Base-by-base conservation (phyloP, 148 eudicot genomes). In the Rhododendron simsii region DNA sequence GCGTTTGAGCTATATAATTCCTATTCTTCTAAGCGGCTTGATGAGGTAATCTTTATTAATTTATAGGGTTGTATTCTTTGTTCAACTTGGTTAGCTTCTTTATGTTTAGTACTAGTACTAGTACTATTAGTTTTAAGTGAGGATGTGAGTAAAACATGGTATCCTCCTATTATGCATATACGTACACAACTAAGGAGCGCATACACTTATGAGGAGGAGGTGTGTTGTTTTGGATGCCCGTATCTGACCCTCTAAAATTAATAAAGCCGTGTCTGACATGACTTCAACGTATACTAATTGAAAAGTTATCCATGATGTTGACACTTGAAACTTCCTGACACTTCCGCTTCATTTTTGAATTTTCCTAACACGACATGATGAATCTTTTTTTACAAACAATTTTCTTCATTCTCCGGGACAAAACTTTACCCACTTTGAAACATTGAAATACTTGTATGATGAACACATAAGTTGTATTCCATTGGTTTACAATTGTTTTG, bases 1-100 rank as follows among this genome's bases (percentile, higher is more conserved):
- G 98, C 98, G 11, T 90, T 95, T 86, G 98, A 95, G 89, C 93
- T 88, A 78, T 94, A 94, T 87, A 92, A 83, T 88, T 87, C 90
- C 1, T 89, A 93, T 85, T 90, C 95, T 78, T 89, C 92, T n/a
- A 94, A 90, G 89, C 94, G 98, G 81, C 93, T 98, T 84, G 98
- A 98, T 79, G 99, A 98, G 99, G 99, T 98, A 89, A 75, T 84
- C 30, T 13, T 41, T 8, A 23, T 9, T 78, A 28, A n/a, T 23
- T 28, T 74, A 15, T 7, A 10, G 15, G 61, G 35, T 20, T 86
- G 28, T 35, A 45, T 65, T 71, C 80, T 67, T 65, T 83, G 39
- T 47, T 67, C 33, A 35, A 20, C 2, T 5, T 81, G 18, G 41
- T 16, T 55, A 4, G 48, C 65, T 57, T 75, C 30, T 8, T 37